phyloP scores from a whole-genome alignment of 2,329 filamentous ascomycete genomes.

The Pyrenochaeta sp. region DNA sequence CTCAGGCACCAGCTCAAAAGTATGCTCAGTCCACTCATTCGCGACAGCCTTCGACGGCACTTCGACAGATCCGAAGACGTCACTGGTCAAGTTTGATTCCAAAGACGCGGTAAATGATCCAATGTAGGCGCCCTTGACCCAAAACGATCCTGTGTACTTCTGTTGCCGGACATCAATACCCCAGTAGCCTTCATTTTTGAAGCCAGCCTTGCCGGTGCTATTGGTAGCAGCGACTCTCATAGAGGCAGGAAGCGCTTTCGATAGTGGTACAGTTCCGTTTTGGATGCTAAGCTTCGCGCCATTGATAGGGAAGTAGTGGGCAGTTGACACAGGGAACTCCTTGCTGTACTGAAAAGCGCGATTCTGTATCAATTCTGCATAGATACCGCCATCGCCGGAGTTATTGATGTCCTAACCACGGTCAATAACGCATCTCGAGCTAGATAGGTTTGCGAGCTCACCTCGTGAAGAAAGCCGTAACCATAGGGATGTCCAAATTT shows the following conservation, averaged over 20 bases:
- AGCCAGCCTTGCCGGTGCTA: conserved; percentile 53
- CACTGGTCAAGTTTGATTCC: conserved; percentile 51
- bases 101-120: conserved; percentile 51
- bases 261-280: conserved; percentile 52
- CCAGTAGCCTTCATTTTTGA: conserved; percentile 62
- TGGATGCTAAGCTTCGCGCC: conserved; percentile 49
- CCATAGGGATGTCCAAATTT: conserved; percentile 40
- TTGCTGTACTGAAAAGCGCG: conserved; percentile 69
- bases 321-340: conserved; percentile 33
- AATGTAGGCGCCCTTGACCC: conserved; percentile 51
- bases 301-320: conserved; percentile 44
- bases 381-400: conserved; percentile 76
- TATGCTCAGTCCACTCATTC: conserved; percentile 53
- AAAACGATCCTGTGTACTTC: conserved; percentile 62
- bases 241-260: conserved; percentile 55
- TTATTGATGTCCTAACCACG: conserved; percentile 62
- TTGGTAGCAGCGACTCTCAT: conserved; percentile 52
- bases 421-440: conserved; percentile 3
- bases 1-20: conserved; percentile 47
- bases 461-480: conserved; percentile 45
- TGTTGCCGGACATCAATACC: conserved; percentile 60
- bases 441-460: neutral
- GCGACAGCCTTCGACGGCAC: conserved; percentile 40
- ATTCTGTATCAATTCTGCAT: conserved; percentile 75
- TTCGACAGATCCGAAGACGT: conserved; percentile 51